Evolutionary conservation across 139 green algal species (phyloP).

Genomic region (Micractinium conductrix): DNA sequence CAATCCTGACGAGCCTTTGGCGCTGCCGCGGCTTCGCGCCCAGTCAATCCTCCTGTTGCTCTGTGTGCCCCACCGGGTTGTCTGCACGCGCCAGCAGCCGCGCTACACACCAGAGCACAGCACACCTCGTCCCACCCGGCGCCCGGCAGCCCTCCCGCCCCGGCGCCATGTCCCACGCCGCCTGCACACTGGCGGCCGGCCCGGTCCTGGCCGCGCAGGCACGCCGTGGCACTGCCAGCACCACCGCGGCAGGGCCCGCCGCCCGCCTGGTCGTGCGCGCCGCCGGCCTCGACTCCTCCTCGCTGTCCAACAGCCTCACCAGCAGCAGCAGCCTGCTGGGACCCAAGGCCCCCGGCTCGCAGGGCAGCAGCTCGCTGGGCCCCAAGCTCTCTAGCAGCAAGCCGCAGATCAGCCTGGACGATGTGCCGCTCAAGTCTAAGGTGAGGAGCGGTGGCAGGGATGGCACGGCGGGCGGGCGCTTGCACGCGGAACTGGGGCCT

Average conservation of each 20-base stretch:
- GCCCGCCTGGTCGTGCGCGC: conserved; percentile 13
- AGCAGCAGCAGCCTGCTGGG: conserved; percentile 45
- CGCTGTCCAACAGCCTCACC: conserved; percentile 6
- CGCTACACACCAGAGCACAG: not conserved
- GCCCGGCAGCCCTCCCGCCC: not conserved
- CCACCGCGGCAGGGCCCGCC: not conserved
- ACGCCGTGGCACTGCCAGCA: not conserved
- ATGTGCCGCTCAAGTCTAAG: conserved; percentile 61
- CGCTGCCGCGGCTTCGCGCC: no score
- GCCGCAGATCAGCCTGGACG: conserved; percentile 45
- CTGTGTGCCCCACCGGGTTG: not conserved
- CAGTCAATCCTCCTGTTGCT: not conserved
- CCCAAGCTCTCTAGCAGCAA: conserved; percentile 17
- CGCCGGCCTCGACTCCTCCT: conserved; percentile 12
- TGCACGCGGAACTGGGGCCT: no score
- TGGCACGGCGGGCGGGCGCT: no score
- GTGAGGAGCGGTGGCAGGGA: conserved; percentile 31
- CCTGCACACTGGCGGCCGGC: conserved; percentile 5
- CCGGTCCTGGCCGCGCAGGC: not conserved
- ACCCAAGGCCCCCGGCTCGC: conserved; percentile 16
- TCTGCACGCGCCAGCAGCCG: not conserved
- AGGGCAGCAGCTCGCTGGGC: not conserved
- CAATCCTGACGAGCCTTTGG: no score
- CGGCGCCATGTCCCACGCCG: not conserved
- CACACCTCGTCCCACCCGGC: not conserved